Conservation (phyloP, 2,329 filamentous ascomycete species). For the Fusarium sp. region DNA sequence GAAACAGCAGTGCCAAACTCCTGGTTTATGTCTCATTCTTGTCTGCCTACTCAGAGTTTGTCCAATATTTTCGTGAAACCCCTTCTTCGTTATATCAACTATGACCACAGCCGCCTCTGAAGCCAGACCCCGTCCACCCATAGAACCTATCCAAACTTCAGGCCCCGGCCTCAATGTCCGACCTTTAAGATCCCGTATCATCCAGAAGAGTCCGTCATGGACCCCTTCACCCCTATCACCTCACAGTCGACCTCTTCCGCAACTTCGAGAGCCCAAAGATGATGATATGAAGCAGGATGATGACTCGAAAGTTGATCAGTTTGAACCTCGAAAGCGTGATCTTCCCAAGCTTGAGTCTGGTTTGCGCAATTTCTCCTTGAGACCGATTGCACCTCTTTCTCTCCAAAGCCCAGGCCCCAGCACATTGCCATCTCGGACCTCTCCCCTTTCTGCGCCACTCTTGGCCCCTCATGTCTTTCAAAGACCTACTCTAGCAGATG, state of each 20-base stretch:
- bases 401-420: constrained; percentile 10
- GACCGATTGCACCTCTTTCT: constrained; percentile 24
- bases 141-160: constrained; percentile 38
- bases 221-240: constrained; percentile 35
- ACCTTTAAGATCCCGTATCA: constrained; percentile 12
- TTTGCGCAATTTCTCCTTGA: constrained; percentile 21
- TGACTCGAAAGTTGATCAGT: constrained; percentile 23
- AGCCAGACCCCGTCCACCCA: constrained; percentile 27
- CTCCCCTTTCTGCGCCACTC: constrained; percentile 38
- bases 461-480: constrained; percentile 7
- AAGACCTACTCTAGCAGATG: constrained; percentile 30
- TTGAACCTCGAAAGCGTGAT: constrained; percentile 15
- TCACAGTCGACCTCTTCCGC: constrained; percentile 22
- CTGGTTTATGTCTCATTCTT: neutral
- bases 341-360: constrained; percentile 7
- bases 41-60: neutral
- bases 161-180: constrained; percentile 20
- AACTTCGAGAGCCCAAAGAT: constrained; percentile 29
- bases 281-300: constrained; percentile 28
- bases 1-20: neutral
- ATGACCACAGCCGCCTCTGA: constrained; percentile 34
- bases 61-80: constrained; percentile 5
- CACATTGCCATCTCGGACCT: constrained; percentile 7
- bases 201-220: constrained; percentile 38
- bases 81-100: neutral